These are phyloP conservation scores for Albugo candida DNA, from an alignment of 352 stramenopile species.

Conservation along the genomic window DNA sequence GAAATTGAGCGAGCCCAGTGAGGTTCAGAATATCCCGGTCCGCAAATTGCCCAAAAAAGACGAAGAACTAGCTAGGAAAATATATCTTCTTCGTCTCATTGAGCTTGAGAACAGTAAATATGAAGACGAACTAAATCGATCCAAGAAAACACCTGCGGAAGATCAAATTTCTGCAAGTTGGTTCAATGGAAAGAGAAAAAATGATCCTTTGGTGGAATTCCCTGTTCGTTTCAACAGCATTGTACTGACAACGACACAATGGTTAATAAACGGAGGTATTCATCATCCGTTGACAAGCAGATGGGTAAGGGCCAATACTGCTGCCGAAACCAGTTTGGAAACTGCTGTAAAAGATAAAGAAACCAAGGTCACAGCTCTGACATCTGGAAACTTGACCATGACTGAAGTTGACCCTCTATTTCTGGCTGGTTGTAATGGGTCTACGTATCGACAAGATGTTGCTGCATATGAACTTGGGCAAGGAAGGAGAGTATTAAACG, in stretches of 20 bases:
- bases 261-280: conserved; percentile 27
- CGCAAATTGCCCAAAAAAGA: conserved; percentile 27
- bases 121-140: conserved; percentile 8
- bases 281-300: conserved; percentile 23
- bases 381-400: conserved; percentile 2
- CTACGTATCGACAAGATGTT: no score
- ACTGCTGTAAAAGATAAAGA: background rate
- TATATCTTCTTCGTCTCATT: conserved; percentile 38
- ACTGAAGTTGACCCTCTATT: background rate
- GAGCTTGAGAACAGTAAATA: conserved; percentile 44
- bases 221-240: conserved; percentile 25
- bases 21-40: conserved; percentile 76
- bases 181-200: background rate
- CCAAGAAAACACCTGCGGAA: no score
- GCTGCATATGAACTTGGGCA: background rate
- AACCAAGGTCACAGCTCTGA: background rate
- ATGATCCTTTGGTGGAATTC: background rate
- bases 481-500: conserved; percentile 11
- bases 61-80: conserved; percentile 17
- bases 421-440: conserved; percentile 7
- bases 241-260: conserved; percentile 27
- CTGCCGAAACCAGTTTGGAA: background rate
- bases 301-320: conserved; percentile 1
- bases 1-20: conserved; percentile 6
- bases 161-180: no score